Evolutionary conservation across 2,329 filamentous ascomycete species (phyloP).

Genomic region (Bipolaris victoriae): DNA sequence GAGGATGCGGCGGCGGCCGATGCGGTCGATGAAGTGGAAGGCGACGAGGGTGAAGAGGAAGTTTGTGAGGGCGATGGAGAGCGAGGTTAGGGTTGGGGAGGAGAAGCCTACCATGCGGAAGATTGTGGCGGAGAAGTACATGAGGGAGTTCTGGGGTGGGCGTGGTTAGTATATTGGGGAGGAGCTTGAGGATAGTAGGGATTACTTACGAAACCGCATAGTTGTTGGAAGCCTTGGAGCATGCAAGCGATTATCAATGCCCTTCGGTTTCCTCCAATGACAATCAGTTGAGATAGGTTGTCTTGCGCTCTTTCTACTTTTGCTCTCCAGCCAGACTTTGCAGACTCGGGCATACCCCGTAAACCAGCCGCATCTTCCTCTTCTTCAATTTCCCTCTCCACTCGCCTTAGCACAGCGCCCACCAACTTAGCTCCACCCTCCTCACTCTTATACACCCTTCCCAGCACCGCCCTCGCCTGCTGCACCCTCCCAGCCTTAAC

Average conservation of each 20-base stretch:
- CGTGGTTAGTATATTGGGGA: background rate
- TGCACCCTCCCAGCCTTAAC: slow-evolving; percentile 68
- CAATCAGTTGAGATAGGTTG: slow-evolving; percentile 58
- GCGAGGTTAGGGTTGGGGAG: slow-evolving; percentile 53
- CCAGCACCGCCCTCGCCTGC: slow-evolving; percentile 69
- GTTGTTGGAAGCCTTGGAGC: slow-evolving; percentile 84
- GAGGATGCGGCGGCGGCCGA: slow-evolving; percentile 65
- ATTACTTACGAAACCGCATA: slow-evolving; percentile 64
- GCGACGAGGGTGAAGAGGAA: slow-evolving; percentile 55
- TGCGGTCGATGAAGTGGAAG: slow-evolving; percentile 53
- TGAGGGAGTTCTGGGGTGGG: slow-evolving; percentile 50
- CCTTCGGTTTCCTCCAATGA: slow-evolving; percentile 64
- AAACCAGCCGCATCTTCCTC: slow-evolving; percentile 62
- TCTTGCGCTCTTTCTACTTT: slow-evolving; percentile 59
- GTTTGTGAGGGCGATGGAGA: slow-evolving; percentile 55
- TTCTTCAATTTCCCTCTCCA: slow-evolving; percentile 76
- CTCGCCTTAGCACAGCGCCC: slow-evolving; percentile 68
- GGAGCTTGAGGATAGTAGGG: background rate
- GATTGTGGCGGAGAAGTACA: slow-evolving; percentile 58
- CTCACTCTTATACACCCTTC: slow-evolving; percentile 63
- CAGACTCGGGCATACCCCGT: slow-evolving; percentile 42
- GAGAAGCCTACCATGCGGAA: slow-evolving; percentile 56
- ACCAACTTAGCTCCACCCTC: slow-evolving; percentile 53
- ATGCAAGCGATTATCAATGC: slow-evolving; percentile 85
- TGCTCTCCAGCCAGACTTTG: slow-evolving; percentile 36